These are phyloP conservation scores for Daldinia sp. DNA, from an alignment of 2,329 filamentous ascomycete species.

Conservation along the genomic window DNA sequence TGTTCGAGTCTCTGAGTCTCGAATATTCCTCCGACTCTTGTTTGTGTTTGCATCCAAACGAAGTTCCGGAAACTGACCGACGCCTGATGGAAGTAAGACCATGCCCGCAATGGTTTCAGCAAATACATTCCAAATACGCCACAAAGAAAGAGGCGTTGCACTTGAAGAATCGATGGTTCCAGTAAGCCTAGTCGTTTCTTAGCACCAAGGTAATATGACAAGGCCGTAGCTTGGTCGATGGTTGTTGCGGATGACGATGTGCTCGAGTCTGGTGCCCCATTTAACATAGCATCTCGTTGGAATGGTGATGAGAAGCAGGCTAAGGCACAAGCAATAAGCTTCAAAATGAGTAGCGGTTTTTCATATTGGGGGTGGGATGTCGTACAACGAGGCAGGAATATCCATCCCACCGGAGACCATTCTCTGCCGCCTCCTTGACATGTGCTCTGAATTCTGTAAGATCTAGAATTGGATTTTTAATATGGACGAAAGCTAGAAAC, in stretches of 20 bases:
- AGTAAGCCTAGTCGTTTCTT: too few relatives aligned
- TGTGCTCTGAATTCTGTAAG: slow-evolving; percentile 7
- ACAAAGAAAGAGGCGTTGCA: slow-evolving; percentile 12
- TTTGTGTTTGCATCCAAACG: slow-evolving; percentile 15
- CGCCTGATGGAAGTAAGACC: not conserved
- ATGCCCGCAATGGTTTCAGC: not conserved
- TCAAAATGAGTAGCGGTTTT: not conserved
- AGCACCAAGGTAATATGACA: slow-evolving; percentile 2
- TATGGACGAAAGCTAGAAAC: slow-evolving; percentile 10
- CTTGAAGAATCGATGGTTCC: slow-evolving; percentile 6
- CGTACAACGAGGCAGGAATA: not conserved
- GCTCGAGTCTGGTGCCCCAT: slow-evolving; percentile 9
- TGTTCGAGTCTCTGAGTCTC: slow-evolving; percentile 12
- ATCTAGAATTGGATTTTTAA: slow-evolving; percentile 13
- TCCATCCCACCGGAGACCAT: slow-evolving; percentile 10
- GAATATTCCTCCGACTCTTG: not conserved
- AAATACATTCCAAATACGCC: slow-evolving; percentile 15
- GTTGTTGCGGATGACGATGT: not conserved
- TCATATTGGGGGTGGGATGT: too few relatives aligned
- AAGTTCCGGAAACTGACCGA: slow-evolving; percentile 8
- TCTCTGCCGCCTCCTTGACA: slow-evolving; percentile 11
- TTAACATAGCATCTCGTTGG: not conserved
- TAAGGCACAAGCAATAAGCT: slow-evolving; percentile 17
- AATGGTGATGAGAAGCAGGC: slow-evolving; percentile 12
- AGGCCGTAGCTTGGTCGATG: slow-evolving; percentile 11